These are phyloP conservation scores for Cotoneaster glaucophyllus DNA, from an alignment of 306 rosid species.

Conservation along the genomic window DNA sequence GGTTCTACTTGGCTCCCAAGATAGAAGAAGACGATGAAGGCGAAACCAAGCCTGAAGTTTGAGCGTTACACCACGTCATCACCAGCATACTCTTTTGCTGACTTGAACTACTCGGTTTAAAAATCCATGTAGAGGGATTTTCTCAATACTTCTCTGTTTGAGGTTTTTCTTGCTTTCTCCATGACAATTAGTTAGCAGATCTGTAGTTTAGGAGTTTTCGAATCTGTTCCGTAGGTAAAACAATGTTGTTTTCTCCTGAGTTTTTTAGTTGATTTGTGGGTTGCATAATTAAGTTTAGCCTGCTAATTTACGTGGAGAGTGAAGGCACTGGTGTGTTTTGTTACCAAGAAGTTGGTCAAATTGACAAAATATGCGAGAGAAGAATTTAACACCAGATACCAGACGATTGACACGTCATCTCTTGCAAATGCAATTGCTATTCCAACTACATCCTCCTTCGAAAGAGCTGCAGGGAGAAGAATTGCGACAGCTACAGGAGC, in stretches of 20 bases:
- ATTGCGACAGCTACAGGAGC: slow-evolving; percentile 77
- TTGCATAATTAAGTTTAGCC: background rate
- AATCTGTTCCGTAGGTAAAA: background rate
- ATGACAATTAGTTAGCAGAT: background rate
- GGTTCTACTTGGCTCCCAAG: slow-evolving; percentile 94
- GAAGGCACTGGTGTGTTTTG: slow-evolving; percentile 92
- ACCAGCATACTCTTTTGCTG: background rate
- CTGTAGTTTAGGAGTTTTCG: slow-evolving; percentile 4
- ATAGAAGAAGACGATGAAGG: slow-evolving; percentile 90
- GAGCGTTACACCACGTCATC: background rate
- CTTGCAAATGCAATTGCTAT: slow-evolving; percentile 92
- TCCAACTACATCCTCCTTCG: slow-evolving; percentile 83
- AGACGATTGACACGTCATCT: slow-evolving; percentile 74
- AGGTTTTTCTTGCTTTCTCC: background rate
- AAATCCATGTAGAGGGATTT: background rate
- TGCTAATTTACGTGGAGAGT: slow-evolving; percentile 69
- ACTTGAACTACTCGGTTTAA: background rate
- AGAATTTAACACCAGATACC: slow-evolving; percentile 87
- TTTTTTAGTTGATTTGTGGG: background rate
- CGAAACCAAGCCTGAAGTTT: slow-evolving; percentile 32
- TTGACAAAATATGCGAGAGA: slow-evolving; percentile 83
- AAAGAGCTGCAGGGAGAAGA: slow-evolving; percentile 93
- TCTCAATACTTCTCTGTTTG: background rate
- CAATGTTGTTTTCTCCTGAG: background rate
- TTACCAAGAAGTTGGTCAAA: slow-evolving; percentile 94